Conservation (phyloP, 1,284 basidiomycete species). For the Moniliella sp. region DNA sequence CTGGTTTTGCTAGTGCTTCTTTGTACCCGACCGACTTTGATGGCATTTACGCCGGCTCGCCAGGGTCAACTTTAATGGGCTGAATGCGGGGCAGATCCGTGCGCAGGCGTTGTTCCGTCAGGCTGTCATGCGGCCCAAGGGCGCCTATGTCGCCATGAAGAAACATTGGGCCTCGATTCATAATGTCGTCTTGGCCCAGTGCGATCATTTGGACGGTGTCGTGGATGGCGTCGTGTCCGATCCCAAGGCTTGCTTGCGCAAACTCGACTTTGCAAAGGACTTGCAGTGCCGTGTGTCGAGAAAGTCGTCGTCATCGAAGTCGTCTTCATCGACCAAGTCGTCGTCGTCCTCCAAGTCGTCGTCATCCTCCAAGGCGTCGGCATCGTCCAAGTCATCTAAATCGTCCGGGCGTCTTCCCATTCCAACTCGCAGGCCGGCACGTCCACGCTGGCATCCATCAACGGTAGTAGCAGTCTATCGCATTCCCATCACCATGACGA, state of each 20-base stretch:
- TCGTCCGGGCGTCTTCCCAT: no score
- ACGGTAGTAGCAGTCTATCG: no score
- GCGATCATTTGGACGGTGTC: slow-evolving; percentile 34
- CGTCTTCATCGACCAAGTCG: no score
- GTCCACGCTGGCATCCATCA: no score
- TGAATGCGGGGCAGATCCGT: slow-evolving; percentile 8
- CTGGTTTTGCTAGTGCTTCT: slow-evolving; percentile 16
- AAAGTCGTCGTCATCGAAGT: no score
- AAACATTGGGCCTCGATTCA: slow-evolving; percentile 5
- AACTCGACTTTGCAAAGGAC: slow-evolving; percentile 4
- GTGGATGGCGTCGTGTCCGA: slow-evolving; percentile 32
- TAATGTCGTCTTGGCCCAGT: slow-evolving; percentile 27
- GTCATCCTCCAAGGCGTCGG: no score
- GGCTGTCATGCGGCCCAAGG: background rate
- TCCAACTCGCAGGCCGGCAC: no score
- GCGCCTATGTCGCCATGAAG: slow-evolving; percentile 3
- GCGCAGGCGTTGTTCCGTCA: background rate
- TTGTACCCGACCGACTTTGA: slow-evolving; percentile 26
- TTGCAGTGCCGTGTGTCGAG: slow-evolving; percentile 4
- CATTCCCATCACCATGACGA: no score
- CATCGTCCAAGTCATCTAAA: no score
- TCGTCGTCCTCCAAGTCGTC: no score
- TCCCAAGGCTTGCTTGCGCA: slow-evolving; percentile 6
- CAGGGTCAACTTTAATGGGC: slow-evolving; percentile 17
- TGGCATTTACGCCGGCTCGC: slow-evolving; percentile 28